These are phyloP conservation scores for Lunularia cruciata DNA, from an alignment of 225 moss, liverwort and hornwort species.

Conservation along the genomic window DNA sequence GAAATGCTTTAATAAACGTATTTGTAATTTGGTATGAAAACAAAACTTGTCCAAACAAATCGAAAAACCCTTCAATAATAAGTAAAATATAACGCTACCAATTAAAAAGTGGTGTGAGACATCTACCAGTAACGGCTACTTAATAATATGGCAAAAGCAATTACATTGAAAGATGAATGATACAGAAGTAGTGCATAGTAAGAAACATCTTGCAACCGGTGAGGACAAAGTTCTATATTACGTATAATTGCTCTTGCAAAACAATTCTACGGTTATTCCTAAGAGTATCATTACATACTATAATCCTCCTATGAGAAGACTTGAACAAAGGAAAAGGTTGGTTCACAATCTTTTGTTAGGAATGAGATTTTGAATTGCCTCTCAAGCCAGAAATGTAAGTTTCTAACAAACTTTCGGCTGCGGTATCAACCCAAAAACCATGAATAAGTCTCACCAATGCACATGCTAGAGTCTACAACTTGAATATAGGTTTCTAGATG, in stretches of 20 bases:
- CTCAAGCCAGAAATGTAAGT: conserved; percentile 26
- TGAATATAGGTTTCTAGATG: conserved; percentile 32
- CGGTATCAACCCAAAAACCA: conserved; percentile 26
- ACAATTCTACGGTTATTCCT: conserved; percentile 19
- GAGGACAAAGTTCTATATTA: background rate
- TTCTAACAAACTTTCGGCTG: conserved; percentile 38
- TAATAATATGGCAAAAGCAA: background rate
- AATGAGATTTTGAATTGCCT: conserved; percentile 15
- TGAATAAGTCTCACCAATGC: background rate
- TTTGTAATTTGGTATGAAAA: no score
- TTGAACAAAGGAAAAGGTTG: background rate
- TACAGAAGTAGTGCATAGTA: background rate
- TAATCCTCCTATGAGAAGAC: conserved; percentile 4
- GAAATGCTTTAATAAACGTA: no score
- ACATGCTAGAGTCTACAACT: background rate
- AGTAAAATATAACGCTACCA: no score
- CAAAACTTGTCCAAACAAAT: no score
- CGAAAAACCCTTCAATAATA: no score
- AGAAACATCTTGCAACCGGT: background rate
- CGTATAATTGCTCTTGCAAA: conserved; percentile 10
- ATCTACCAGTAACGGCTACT: background rate
- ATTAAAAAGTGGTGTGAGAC: background rate
- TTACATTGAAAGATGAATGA: conserved; percentile 1
- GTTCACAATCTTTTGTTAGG: conserved; percentile 10
- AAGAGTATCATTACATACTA: conserved; percentile 24